A percentile compares a stretch with the other conserved stretches of the same genome.
These are phyloP conservation scores for Globisporangium orthogonon DNA, from an alignment of 352 stramenopile genomes.

Conservation along the genomic window DNA sequence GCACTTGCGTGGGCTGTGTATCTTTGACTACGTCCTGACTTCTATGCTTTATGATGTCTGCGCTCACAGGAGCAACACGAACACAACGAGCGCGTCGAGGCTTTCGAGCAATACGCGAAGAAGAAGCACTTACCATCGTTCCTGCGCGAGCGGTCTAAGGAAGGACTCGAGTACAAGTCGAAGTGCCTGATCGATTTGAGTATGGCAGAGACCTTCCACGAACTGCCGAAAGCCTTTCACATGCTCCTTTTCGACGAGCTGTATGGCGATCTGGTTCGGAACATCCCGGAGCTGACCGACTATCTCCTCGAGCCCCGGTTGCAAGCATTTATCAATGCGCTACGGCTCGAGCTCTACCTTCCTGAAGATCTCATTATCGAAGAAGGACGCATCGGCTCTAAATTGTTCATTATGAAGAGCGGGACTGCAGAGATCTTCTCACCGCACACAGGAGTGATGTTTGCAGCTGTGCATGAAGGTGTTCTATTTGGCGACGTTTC, in stretches of 20 bases:
- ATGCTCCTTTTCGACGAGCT: conserved; percentile 47
- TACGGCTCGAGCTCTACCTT: conserved; percentile 62
- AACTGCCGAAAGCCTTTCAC: conserved; percentile 32
- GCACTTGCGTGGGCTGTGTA: no score
- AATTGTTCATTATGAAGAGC: conserved; percentile 43
- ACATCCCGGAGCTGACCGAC: conserved; percentile 31
- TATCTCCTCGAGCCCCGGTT: conserved; percentile 34
- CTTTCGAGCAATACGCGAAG: conserved; percentile 70
- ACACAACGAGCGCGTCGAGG: conserved; percentile 38
- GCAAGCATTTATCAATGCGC: conserved; percentile 34
- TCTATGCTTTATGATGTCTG: no score
- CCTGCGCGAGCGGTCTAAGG: conserved; percentile 37
- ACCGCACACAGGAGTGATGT: conserved; percentile 30
- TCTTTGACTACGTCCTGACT: no score
- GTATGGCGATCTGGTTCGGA: conserved; percentile 28
- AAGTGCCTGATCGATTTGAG: conserved; percentile 38
- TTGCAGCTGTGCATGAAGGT: conserved; percentile 19
- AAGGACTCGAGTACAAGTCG: conserved; percentile 50
- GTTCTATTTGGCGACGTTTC: conserved; percentile 53
- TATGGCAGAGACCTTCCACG: conserved; percentile 29
- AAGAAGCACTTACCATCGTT: conserved; percentile 31
- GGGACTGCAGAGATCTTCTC: conserved; percentile 41
- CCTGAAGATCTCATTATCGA: conserved; percentile 57
- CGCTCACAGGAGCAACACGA: no score
- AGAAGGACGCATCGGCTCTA: conserved; percentile 27